phyloP scores from a whole-genome alignment of 2,329 filamentous ascomycete genomes.

The Trichoderma citrinoviride region DNA sequence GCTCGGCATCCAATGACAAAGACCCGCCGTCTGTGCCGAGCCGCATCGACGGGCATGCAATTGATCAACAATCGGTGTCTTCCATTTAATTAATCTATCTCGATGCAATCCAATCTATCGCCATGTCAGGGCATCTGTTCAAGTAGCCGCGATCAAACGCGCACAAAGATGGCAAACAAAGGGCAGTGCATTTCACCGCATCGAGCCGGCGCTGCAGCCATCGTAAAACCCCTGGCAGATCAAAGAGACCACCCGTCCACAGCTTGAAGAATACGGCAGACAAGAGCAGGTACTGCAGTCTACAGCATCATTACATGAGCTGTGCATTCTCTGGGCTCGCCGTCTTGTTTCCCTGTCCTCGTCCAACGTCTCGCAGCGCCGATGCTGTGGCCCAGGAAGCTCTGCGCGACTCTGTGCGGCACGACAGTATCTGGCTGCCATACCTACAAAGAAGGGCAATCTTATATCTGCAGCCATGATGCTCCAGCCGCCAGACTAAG shows the following conservation, averaged over 20 bases:
- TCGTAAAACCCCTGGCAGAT: neutral
- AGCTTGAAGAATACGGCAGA: neutral
- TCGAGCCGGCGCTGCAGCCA: neutral
- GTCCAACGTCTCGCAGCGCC: slow-evolving; percentile 21
- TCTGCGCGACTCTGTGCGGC: neutral
- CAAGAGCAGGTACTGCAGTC: no score
- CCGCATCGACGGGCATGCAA: neutral
- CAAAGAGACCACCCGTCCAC: neutral
- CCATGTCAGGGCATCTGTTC: no score
- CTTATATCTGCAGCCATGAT: neutral
- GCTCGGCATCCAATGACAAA: slow-evolving; percentile 8
- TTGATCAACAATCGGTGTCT: neutral
- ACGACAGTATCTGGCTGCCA: neutral
- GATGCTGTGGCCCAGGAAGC: slow-evolving; percentile 14
- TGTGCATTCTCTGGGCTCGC: neutral
- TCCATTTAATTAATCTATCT: neutral
- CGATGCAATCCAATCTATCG: neutral
- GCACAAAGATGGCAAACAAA: neutral
- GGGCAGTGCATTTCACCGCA: neutral
- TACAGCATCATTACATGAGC: no score
- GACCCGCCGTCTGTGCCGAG: neutral
- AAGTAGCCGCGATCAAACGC: slow-evolving; percentile 1
- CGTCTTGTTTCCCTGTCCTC: neutral
- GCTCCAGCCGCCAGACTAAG: neutral
- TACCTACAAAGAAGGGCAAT: neutral